These are phyloP conservation scores for Sideroxylon spinosum DNA, from an alignment of 179 eudicot species.

Conservation along the genomic window DNA sequence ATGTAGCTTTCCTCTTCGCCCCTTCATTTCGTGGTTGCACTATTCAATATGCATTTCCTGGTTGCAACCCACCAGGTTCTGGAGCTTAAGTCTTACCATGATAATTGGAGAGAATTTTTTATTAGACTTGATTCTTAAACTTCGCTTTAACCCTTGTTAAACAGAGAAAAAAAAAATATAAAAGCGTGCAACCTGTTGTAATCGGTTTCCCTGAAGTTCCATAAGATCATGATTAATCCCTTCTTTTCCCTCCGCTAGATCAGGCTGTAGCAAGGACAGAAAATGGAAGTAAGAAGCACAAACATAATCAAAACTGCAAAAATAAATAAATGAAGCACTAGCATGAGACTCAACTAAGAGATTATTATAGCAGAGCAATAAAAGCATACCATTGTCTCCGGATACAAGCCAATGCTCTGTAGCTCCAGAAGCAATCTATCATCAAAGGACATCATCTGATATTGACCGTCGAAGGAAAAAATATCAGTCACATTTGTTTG, in stretches of 20 bases:
- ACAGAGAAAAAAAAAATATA: neutral
- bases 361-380: neutral
- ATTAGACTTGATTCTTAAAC: neutral
- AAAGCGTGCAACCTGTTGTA: slow-evolving; percentile 34
- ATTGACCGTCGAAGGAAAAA: slow-evolving; percentile 32
- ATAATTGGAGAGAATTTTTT: neutral
- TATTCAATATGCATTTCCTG: no score
- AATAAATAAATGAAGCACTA: neutral
- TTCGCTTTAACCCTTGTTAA: neutral
- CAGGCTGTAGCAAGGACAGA: slow-evolving; percentile 32
- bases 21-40: no score
- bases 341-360: neutral
- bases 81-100: no score
- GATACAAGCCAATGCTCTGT: slow-evolving; percentile 46
- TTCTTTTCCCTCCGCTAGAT: slow-evolving; percentile 45
- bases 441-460: slow-evolving; percentile 42
- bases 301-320: neutral
- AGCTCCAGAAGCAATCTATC: slow-evolving; percentile 44
- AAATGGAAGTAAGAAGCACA: slow-evolving; percentile 6
- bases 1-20: no score
- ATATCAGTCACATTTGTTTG: slow-evolving; percentile 21
- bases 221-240: slow-evolving; percentile 39
- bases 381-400: slow-evolving; percentile 44
- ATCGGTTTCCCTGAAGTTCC: slow-evolving; percentile 38
- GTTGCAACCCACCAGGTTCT: no score